Conservation (phyloP, 2,329 filamentous ascomycete genomes). For the Colletotrichum sp. region DNA sequence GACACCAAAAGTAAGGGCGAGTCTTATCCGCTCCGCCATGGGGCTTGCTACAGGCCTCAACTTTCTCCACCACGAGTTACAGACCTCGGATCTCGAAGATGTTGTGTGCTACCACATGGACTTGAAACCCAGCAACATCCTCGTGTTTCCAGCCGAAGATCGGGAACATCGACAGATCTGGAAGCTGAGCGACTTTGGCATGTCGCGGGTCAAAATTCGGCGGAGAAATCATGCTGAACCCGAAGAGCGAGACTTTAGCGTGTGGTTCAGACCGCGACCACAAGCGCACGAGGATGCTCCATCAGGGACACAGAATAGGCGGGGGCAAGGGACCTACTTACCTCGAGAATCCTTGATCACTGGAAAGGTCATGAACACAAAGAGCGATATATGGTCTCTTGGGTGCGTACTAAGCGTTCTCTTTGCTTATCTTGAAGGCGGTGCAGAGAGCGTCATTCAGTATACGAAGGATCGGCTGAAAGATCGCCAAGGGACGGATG, state of each 20-base stretch:
- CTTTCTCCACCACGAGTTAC: conserved; percentile 41
- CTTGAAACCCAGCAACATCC: conserved; percentile 42
- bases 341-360: conserved; percentile 4
- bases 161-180: conserved; percentile 29
- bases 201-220: conserved; percentile 38
- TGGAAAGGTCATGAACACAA: conserved; percentile 29
- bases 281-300: not conserved
- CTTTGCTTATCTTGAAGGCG: conserved; percentile 38
- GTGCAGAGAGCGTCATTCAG: not conserved
- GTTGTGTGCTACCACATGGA: conserved; percentile 46
- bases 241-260: conserved; percentile 7
- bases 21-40: not conserved
- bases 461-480: not conserved
- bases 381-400: conserved; percentile 45
- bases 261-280: not conserved
- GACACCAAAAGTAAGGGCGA: not conserved
- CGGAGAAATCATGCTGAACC: conserved; percentile 8
- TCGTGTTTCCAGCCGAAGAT: conserved; percentile 26
- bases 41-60: conserved; percentile 28
- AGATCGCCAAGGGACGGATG: not conserved
- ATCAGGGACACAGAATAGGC: not conserved
- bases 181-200: conserved; percentile 47
- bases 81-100: conserved; percentile 26
- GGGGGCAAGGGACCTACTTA: not conserved
- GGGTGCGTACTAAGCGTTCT: conserved; percentile 44